Base-by-base conservation (phyloP, 805 yeast species). In the Tetrapisispora nanseiensis region DNA sequence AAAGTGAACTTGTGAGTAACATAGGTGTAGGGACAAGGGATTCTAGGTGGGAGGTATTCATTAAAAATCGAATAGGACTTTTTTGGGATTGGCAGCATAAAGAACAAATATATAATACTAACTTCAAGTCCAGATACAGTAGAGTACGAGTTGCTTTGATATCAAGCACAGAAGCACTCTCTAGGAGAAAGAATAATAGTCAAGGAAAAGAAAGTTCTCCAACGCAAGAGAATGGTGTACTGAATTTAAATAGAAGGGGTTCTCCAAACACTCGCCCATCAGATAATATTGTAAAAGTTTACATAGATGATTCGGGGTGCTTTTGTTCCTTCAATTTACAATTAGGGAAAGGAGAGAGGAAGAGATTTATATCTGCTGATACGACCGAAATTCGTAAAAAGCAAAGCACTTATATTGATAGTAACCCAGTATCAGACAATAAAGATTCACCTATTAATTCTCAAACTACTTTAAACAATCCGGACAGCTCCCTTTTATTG, bases 1-100 rank as follows among this genome's bases (percentile, higher is more conserved):
- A 47, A 33, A 57, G 63, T 42, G 55, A 54, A 6, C 41, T 60
- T n/a, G 48, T 52, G 8, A 63, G 63, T 6, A 56, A 57, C 41
- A 40, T 48, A 3, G 65, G 59, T 11, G 49, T 55, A 38, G 65
- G 65, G 6, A 41, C 46, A 30, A 49, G 53, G 22, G 63, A 60
- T 30, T 49, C 51, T 12, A 41, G 47, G 19, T 60, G 65, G 65
- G 62, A 57, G 39, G 52, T 51, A 12, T 59, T 59, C 33, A 35
- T 60, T 4, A 51, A 46, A 31, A 39, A 45, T 24, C 45, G 58
- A 28, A 53, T 60, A 10, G 63, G 60, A 3, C 10, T 60, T 13
- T 55, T 54, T 37, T 53, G 61, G 56, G 54, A 54, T 26, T 60
- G 63, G 63, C 43, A 44, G n/a, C 12, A 42, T 16, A 34, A 43